Conservation (phyloP, 257 asterid species). For the Buddleja alternifolia region DNA sequence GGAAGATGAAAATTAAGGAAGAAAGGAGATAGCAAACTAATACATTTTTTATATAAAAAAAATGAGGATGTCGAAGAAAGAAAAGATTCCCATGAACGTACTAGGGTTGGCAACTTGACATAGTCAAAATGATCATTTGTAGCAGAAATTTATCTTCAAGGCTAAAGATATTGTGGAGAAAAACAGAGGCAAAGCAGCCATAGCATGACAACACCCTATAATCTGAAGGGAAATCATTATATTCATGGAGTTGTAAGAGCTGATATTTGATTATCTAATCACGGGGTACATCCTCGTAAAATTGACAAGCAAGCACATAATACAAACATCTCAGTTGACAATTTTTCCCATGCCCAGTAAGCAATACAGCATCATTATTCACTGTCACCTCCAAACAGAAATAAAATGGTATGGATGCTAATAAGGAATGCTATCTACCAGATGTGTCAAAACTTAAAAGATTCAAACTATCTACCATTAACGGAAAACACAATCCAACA, state of each 20-base stretch:
- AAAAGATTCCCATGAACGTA: neutral
- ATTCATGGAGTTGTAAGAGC: constrained; percentile 17
- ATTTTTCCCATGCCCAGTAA: neutral
- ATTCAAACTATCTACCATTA: too few species aligned
- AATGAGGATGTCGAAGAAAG: constrained; percentile 17
- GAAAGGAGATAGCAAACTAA: constrained; percentile 1
- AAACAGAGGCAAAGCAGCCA: neutral
- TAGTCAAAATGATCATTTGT: neutral
- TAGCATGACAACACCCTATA: constrained; percentile 13
- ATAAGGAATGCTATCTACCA: constrained; percentile 5
- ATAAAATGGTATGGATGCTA: constrained; percentile 16
- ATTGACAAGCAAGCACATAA: constrained; percentile 11
- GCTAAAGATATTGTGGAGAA: neutral
- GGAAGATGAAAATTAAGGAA: constrained; percentile 12
- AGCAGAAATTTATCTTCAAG: constrained; percentile 1
- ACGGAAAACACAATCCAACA: too few species aligned
- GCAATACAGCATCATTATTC: constrained; percentile 14
- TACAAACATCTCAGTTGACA: neutral
- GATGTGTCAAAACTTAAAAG: constrained; percentile 6
- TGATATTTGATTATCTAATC: constrained; percentile 11
- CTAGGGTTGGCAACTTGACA: neutral
- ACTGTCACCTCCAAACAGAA: neutral
- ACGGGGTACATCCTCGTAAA: neutral
- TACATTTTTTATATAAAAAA: constrained; percentile 10
- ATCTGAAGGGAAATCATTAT: neutral